Evolutionary conservation across 352 stramenopile species (phyloP).

Genomic region (Phytophthora cryptogea): DNA sequence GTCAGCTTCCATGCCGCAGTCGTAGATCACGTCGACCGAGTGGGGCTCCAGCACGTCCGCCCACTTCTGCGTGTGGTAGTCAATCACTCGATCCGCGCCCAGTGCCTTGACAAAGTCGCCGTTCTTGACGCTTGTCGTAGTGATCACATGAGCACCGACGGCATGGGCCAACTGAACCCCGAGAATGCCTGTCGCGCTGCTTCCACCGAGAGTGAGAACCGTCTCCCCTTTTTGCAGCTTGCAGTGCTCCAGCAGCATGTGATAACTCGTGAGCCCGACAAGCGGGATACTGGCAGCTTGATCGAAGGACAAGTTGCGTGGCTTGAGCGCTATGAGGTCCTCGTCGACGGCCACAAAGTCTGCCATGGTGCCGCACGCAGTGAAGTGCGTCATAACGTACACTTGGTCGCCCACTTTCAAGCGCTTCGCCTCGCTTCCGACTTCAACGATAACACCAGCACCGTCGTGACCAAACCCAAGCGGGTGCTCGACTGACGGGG

Average conservation of each 20-base stretch:
- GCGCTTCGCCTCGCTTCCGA: conserved; percentile 16
- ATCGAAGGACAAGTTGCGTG: conserved; percentile 44
- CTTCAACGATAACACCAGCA: conserved; percentile 31
- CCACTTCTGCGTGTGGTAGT: conserved; percentile 49
- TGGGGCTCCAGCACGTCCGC: conserved; percentile 28
- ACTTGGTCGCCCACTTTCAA: conserved; percentile 37
- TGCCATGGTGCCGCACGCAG: conserved; percentile 32
- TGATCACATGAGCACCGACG: conserved; percentile 31
- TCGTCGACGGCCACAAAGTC: conserved; percentile 40
- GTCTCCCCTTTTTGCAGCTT: conserved; percentile 43
- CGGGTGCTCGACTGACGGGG: conserved; percentile 16
- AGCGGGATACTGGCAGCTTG: conserved; percentile 43
- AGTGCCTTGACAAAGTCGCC: conserved; percentile 28
- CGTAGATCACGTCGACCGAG: conserved; percentile 51
- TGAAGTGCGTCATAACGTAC: conserved; percentile 31
- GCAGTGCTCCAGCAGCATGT: conserved; percentile 37
- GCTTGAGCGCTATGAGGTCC: conserved; percentile 50
- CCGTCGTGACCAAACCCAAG: conserved; percentile 32
- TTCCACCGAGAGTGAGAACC: conserved; percentile 52
- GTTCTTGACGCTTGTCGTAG: conserved; percentile 39
- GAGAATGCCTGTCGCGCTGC: conserved; percentile 40
- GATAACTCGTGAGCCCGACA: conserved; percentile 43
- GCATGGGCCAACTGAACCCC: conserved; percentile 48
- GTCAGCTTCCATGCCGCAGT: conserved; percentile 36
- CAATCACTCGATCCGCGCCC: conserved; percentile 37